Conservation (phyloP, 148 eudicot species). For the Linanthus parryae region DNA sequence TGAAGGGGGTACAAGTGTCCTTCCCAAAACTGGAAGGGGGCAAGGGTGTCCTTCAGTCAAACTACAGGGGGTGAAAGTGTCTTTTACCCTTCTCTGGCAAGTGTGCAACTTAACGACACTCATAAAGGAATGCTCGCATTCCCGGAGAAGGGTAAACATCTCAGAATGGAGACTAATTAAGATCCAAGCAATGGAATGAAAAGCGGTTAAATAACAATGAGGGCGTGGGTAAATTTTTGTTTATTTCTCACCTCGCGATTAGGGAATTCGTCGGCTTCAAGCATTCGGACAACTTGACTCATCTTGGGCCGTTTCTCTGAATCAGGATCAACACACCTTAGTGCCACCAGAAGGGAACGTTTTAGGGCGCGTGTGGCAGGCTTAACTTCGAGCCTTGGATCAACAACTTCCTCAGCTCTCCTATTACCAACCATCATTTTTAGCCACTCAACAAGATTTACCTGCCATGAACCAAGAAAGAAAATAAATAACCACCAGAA, state of each 20-base stretch:
- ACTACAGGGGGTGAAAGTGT: too few relatives aligned
- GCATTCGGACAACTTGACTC: constrained; percentile 89
- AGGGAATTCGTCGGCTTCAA: constrained; percentile 75
- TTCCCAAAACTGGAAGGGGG: too few relatives aligned
- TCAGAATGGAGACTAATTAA: too few relatives aligned
- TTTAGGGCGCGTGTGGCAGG: constrained; percentile 75
- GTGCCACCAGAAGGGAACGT: constrained; percentile 71
- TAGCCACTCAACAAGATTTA: constrained; percentile 93
- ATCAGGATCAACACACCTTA: constrained; percentile 87
- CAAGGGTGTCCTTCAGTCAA: too few relatives aligned
- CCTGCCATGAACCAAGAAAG: constrained; percentile 27
- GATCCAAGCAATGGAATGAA: too few relatives aligned
- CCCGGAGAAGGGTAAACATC: too few relatives aligned
- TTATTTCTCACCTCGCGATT: constrained; percentile 49
- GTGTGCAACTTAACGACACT: too few relatives aligned
- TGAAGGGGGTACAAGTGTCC: too few relatives aligned
- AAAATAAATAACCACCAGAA: background rate
- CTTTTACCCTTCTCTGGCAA: too few relatives aligned
- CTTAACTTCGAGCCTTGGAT: constrained; percentile 55
- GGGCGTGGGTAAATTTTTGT: background rate
- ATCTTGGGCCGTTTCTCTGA: constrained; percentile 83
- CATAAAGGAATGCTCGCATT: too few relatives aligned
- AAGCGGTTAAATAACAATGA: background rate
- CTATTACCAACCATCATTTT: constrained; percentile 87
- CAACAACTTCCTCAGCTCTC: constrained; percentile 86